phyloP scores from a whole-genome alignment of 1,284 basidiomycete genomes.

The Spongiforma sp. region DNA sequence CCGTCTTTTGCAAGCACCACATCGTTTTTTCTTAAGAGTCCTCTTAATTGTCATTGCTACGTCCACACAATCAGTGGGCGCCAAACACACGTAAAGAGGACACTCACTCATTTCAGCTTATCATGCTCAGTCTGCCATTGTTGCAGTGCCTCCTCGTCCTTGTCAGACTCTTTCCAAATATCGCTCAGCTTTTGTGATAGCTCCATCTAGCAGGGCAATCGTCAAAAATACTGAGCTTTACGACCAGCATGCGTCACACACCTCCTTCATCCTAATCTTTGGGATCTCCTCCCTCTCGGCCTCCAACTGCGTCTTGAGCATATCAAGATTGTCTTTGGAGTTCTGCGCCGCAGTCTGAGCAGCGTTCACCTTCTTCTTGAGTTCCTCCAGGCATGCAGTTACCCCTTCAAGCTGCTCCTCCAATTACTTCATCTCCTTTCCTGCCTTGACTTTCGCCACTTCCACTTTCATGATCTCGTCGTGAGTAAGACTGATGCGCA shows the following conservation, averaged over 20 bases:
- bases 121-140: too few species aligned
- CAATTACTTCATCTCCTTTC: conserved; percentile 78
- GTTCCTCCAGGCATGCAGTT: conserved; percentile 62
- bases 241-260: too few species aligned
- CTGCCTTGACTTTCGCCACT: conserved; percentile 87
- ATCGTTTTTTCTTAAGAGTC: conserved; percentile 41
- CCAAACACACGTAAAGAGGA: background rate
- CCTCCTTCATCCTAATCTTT: conserved; percentile 86
- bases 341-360: conserved; percentile 77
- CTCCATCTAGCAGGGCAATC: too few species aligned
- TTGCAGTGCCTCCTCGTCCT: too few species aligned
- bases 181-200: too few species aligned
- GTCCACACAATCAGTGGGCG: background rate
- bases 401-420: conserved; percentile 67
- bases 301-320: conserved; percentile 82
- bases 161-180: too few species aligned
- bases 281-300: conserved; percentile 81
- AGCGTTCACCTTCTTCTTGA: conserved; percentile 73
- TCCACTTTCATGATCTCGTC: conserved; percentile 96
- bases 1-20: conserved; percentile 20
- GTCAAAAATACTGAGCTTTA: too few species aligned
- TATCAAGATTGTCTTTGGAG: conserved; percentile 80
- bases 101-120: too few species aligned
- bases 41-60: conserved; percentile 52
- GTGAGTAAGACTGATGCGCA: conserved; percentile 84